These are phyloP conservation scores for Cicer bijugum DNA, from an alignment of 306 rosid genomes.

Conservation along the genomic window DNA sequence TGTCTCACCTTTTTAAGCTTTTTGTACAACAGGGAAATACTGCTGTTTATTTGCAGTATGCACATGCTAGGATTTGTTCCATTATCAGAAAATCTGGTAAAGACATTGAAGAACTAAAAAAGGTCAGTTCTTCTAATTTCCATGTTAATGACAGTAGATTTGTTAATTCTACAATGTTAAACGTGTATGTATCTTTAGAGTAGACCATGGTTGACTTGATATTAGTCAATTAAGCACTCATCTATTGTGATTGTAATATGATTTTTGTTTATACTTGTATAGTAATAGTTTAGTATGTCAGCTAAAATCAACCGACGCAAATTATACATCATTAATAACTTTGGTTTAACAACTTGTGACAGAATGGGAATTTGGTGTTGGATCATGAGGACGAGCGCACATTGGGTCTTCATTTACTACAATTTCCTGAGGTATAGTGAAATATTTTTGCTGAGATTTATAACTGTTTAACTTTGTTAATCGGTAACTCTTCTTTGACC, in stretches of 20 bases:
- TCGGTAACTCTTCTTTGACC: not conserved
- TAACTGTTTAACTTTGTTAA: conserved; percentile 12
- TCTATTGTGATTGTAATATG: not conserved
- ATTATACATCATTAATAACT: not conserved
- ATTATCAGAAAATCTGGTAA: conserved; percentile 88
- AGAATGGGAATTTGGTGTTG: conserved; percentile 67
- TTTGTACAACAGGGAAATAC: conserved; percentile 78
- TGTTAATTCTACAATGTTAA: not conserved
- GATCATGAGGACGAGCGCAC: conserved; percentile 76
- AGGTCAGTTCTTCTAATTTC: conserved; percentile 55
- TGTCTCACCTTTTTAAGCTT: conserved; percentile 32
- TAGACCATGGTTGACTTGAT: conserved; percentile 26
- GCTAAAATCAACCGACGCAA: conserved; percentile 10
- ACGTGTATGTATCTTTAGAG: not conserved
- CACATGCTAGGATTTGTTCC: conserved; percentile 90
- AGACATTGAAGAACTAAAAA: conserved; percentile 79
- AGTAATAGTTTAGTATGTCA: not conserved
- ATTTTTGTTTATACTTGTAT: not conserved
- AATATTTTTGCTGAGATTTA: conserved; percentile 22
- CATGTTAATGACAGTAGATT: not conserved
- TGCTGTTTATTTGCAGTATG: conserved; percentile 70
- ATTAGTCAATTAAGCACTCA: not conserved
- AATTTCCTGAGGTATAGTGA: conserved; percentile 75
- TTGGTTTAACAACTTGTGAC: conserved; percentile 32
- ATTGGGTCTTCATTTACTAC: conserved; percentile 80